A percentile compares a stretch with the other conserved stretches of the same genome.
These are phyloP conservation scores for Adansonia digitata DNA, from an alignment of 345 rosid species.

Conservation along the genomic window DNA sequence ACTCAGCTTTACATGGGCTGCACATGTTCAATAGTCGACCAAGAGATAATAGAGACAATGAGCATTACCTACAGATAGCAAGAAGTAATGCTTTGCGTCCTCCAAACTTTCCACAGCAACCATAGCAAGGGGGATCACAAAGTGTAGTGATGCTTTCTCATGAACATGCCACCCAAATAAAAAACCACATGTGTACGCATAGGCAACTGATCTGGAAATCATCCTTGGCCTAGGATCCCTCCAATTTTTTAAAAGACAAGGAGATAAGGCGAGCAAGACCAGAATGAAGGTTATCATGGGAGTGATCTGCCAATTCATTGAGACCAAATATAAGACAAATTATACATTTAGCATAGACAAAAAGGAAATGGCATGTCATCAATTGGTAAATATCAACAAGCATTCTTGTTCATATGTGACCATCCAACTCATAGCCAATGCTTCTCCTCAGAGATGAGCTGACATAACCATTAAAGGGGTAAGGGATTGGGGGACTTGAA, in stretches of 20 bases:
- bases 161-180: conserved; percentile 96
- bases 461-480: neutral
- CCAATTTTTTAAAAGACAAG: conserved; percentile 80
- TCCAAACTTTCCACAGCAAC: conserved; percentile 66
- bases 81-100: conserved; percentile 80
- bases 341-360: neutral
- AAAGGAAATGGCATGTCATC: neutral
- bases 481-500: neutral
- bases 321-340: neutral
- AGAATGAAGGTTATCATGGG: conserved; percentile 59
- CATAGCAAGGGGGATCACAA: conserved; percentile 72
- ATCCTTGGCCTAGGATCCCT: conserved; percentile 47
- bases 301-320: conserved; percentile 49
- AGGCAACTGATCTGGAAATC: conserved; percentile 69
- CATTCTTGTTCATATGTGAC: neutral
- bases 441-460: neutral
- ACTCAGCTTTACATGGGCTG: neutral
- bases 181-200: conserved; percentile 80
- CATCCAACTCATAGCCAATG: neutral
- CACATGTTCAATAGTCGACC: neutral
- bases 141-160: conserved; percentile 94
- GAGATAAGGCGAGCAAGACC: conserved; percentile 70
- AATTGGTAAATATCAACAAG: neutral
- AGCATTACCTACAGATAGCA: conserved; percentile 68
- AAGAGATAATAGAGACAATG: neutral